Evolutionary conservation across 805 yeast genomes (phyloP).

Genomic region (Wickerhamiella brachini): DNA sequence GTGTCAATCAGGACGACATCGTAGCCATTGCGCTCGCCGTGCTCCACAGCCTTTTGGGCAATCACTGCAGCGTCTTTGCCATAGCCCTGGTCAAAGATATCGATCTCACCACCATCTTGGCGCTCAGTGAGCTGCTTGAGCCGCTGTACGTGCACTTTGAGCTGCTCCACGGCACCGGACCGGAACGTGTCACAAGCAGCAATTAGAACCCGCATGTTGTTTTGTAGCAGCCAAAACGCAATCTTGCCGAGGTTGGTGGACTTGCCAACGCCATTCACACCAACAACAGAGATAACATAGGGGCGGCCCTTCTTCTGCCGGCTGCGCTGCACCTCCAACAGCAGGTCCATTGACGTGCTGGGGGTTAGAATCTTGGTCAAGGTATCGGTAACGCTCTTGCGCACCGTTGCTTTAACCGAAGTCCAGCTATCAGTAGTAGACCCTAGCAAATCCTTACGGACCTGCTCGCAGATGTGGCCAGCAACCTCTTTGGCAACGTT

Average conservation of each 20-base stretch:
- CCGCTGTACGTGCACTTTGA: constrained; percentile 84
- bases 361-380: constrained; percentile 68
- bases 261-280: constrained; percentile 97
- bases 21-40: constrained; percentile 53
- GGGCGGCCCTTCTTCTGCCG: constrained; percentile 36
- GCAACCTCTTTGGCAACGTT: constrained; percentile 91
- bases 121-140: constrained; percentile 51
- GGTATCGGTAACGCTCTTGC: constrained; percentile 43
- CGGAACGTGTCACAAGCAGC: constrained; percentile 98
- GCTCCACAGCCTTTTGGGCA: constrained; percentile 78
- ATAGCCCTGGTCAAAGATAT: constrained; percentile 85
- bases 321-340: constrained; percentile 58
- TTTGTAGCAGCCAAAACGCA: constrained; percentile 91
- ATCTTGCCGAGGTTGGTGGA: constrained; percentile 88
- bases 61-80: constrained; percentile 96
- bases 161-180: constrained; percentile 97
- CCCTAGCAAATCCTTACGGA: constrained; percentile 56
- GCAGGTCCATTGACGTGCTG: constrained; percentile 72
- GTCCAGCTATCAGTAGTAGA: constrained; percentile 63
- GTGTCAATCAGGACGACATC: constrained; percentile 91
- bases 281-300: constrained; percentile 92
- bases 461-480: constrained; percentile 49
- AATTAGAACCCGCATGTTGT: constrained; percentile 69
- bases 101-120: constrained; percentile 38
- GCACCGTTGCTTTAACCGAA: constrained; percentile 57